Evolutionary conservation across 805 yeast species (phyloP), one percentile per base, ranked within the genome.

Genomic region (Wickerhamiella australiensis): DNA sequence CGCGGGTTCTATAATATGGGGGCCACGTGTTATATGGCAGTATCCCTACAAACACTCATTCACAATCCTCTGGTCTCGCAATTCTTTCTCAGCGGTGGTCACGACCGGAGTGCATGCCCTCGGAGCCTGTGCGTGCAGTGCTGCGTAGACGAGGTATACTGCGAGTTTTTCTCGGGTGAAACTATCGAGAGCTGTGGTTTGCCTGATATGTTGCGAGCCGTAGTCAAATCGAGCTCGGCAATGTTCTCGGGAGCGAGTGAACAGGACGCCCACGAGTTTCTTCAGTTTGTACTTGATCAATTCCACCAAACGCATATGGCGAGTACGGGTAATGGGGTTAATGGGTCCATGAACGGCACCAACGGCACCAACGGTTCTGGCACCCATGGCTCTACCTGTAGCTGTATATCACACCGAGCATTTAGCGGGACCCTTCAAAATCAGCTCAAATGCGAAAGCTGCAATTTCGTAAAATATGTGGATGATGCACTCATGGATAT

Each of bases 221-320:
- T 95, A 1, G 87, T 96, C 90, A 80, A 80, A 58, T 80, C 81
- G 43, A 51, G 51, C 42, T 54, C 58, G 40, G 50, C 51, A 6
- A 76, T 86, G 29, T 74, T 92, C 52, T 95, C 96, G 0, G 99
- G 99, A 1, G 88, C 88, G 57, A 82, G 92, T 31, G 96, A 92
- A 65, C 99, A 92, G 65, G 99, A 92, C 63, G 97, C 98, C 0
- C 99, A 92, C 66, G 99, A 92, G 65, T 92, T 90, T 65, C 82
- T 94, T 82, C 96, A 92, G 62, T 88, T 90, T 62, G 61, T 90
- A 25, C 71, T 90, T 35, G 84, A 90, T 64, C 94, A 87, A 65
- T 65, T 92, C 50, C 98, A 92, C 64, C 33, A 33, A 15, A 49
- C 57, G 15, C 60, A 56, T 41, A 44, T 58, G 13, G 33, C 6